Evolutionary conservation across 2,329 filamentous ascomycete species (phyloP), one percentile per base, ranked within the genome.

Genomic region (Botrytis sinoallii): DNA sequence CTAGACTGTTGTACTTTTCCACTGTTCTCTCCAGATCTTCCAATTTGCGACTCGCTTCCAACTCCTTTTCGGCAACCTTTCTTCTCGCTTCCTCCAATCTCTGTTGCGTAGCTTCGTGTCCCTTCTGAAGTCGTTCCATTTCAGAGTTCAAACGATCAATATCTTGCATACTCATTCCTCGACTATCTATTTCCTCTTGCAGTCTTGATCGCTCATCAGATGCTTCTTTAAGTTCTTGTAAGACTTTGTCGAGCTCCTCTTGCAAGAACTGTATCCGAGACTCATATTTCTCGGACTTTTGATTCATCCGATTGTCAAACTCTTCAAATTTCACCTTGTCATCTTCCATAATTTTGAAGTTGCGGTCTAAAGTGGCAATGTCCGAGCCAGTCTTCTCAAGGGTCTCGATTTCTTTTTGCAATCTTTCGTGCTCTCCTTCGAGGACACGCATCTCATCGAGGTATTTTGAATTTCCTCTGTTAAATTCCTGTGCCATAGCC

Each of bases 141-240:
- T 99, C 96, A 52, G 93, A 91, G 78, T 94, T 97, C 95, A 99
- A 98, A 82, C 96, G 94, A 87, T 99, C 96, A 81, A 99, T 98
- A 87, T 99, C 96, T 84, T 96, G 93, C 84, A 98, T 97, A 79
- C 94, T 97, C 81, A 99, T 95, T 3, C 96, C 96, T 81, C 97
- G 94, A 78, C 92, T 91, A 82, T 98, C 96, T 42, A 99, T 94
- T 44, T 92, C 91, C 74, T 92, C 90, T 82, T 98, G 95, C 16
- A 99, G 87, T 44, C 88, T 87, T 60, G 89, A 85, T 75, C 94
- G 90, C 82, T 99, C 96, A 25, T 92, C 90, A 77, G 98, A 95
- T 0, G 92, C 92, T 78, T 93, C 92, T 74, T 89, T 87, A 48
- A 97, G 85, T 79, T 97, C 94, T 14, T 87, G 84, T 71, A 91